Evolutionary conservation across 805 yeast genomes (phyloP).

Genomic region (Kodamaea restingae): DNA sequence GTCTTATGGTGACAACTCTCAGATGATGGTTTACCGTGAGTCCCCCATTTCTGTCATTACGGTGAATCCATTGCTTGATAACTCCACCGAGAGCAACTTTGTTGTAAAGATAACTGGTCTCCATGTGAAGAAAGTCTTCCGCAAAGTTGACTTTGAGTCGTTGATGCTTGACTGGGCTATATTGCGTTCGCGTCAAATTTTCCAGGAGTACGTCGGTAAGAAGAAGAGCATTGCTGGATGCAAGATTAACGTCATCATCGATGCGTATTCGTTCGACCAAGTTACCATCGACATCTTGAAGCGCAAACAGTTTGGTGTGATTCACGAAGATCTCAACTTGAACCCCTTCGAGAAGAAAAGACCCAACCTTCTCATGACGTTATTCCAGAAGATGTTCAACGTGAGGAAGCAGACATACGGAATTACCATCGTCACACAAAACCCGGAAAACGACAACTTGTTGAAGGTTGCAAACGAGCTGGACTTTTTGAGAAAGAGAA

Average conservation of each 20-base stretch:
- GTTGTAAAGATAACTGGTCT: slow-evolving; percentile 52
- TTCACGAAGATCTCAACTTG: slow-evolving; percentile 22
- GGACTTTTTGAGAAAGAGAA: slow-evolving; percentile 17
- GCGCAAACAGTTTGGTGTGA: slow-evolving; percentile 41
- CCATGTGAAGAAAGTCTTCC: slow-evolving; percentile 66
- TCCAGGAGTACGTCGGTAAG: slow-evolving; percentile 25
- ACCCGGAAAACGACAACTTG: slow-evolving; percentile 17
- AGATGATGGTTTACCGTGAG: slow-evolving; percentile 58
- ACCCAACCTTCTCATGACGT: neutral
- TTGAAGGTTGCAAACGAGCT: slow-evolving; percentile 13
- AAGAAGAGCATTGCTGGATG: slow-evolving; percentile 25
- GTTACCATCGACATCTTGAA: slow-evolving; percentile 33
- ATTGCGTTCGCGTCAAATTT: slow-evolving; percentile 41
- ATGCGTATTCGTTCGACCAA: slow-evolving; percentile 51
- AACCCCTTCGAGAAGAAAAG: slow-evolving; percentile 23
- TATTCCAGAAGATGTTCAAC: slow-evolving; percentile 20
- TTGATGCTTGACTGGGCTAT: slow-evolving; percentile 63
- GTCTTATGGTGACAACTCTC: slow-evolving; percentile 45
- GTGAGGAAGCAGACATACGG: slow-evolving; percentile 28
- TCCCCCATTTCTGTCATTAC: slow-evolving; percentile 66
- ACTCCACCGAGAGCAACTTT: slow-evolving; percentile 36
- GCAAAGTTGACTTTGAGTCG: slow-evolving; percentile 57
- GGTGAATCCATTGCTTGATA: slow-evolving; percentile 36
- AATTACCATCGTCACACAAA: slow-evolving; percentile 19
- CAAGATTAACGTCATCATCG: slow-evolving; percentile 40